Percentiles rank a stretch among this genome's conserved stretches.
Conservation (phyloP, 257 asterid genomes). For the Fraxinus anomala region DNA sequence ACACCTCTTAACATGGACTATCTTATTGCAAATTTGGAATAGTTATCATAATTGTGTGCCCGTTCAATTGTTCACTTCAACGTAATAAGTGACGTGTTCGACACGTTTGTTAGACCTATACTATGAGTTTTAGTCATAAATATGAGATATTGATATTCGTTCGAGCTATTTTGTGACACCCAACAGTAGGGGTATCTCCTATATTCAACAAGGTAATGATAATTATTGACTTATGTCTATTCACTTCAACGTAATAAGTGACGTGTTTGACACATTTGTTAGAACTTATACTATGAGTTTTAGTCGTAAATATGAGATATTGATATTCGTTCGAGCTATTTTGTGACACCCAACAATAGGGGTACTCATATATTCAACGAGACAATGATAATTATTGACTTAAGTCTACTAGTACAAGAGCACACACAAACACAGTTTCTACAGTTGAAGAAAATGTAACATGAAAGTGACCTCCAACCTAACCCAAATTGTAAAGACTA, state of each 20-base stretch:
- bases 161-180: background rate
- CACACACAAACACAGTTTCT: background rate
- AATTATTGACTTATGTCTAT: no score
- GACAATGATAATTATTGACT: background rate
- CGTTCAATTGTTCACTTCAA: background rate
- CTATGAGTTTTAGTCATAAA: no score
- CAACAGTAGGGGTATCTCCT: no score
- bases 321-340: background rate
- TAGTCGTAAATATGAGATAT: background rate
- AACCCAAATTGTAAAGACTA: conserved; percentile 17
- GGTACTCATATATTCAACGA: background rate
- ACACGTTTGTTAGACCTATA: background rate
- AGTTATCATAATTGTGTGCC: no score
- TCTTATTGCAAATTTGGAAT: no score
- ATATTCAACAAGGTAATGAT: no score
- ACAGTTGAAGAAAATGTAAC: background rate
- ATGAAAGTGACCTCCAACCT: conserved; percentile 23
- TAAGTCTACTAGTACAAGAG: background rate
- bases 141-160: background rate
- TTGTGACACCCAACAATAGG: background rate
- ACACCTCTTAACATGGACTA: no score
- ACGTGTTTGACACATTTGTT: background rate
- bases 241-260: background rate
- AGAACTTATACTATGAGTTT: no score
- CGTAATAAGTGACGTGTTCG: background rate